phyloP scores from a whole-genome alignment of 805 yeast genomes.

The Wickerhamiella allomyrinae region DNA sequence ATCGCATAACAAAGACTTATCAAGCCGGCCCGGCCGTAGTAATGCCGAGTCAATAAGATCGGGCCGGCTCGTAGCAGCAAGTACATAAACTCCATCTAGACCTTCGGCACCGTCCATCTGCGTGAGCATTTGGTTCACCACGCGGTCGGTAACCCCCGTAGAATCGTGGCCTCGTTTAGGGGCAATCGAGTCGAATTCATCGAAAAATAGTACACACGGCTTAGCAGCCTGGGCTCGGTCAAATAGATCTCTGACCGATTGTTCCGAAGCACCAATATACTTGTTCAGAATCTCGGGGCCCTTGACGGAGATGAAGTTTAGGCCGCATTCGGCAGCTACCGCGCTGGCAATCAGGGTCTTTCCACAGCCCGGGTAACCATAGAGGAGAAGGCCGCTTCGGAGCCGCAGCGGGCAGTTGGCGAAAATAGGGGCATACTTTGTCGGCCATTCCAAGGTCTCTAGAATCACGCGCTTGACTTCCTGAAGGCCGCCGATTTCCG shows the following conservation, averaged over 20 bases:
- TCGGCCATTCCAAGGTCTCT: conserved; percentile 95
- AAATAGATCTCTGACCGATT: conserved; percentile 80
- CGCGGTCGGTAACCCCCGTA: conserved; percentile 95
- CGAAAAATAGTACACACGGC: conserved; percentile 86
- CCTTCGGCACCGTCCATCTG: conserved; percentile 99
- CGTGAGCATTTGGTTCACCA: conserved; percentile 89
- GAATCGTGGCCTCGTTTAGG: conserved; percentile 97
- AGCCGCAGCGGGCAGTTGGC: conserved; percentile 72
- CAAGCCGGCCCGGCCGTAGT: conserved; percentile 89
- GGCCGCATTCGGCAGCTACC: conserved; percentile 83
- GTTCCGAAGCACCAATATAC: conserved; percentile 95
- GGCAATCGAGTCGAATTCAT: conserved; percentile 93
- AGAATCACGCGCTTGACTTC: conserved; percentile 61
- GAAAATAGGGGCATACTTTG: conserved; percentile 90
- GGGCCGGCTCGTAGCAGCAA: conserved; percentile 94
- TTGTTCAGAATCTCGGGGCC: conserved; percentile 94
- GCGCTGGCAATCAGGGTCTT: conserved; percentile 88
- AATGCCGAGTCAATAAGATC: conserved; percentile 91
- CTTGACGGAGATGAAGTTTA: conserved; percentile 82
- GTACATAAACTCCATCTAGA: conserved; percentile 85
- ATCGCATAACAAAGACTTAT: conserved; percentile 80
- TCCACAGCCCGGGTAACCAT: conserved; percentile 98
- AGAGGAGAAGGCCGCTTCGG: conserved; percentile 77
- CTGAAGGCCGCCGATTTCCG: conserved; percentile 74
- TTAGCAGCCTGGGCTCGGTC: conserved; percentile 91